Conservation (phyloP, 2,329 filamentous ascomycete species). For the Triangularia verruculosa region DNA sequence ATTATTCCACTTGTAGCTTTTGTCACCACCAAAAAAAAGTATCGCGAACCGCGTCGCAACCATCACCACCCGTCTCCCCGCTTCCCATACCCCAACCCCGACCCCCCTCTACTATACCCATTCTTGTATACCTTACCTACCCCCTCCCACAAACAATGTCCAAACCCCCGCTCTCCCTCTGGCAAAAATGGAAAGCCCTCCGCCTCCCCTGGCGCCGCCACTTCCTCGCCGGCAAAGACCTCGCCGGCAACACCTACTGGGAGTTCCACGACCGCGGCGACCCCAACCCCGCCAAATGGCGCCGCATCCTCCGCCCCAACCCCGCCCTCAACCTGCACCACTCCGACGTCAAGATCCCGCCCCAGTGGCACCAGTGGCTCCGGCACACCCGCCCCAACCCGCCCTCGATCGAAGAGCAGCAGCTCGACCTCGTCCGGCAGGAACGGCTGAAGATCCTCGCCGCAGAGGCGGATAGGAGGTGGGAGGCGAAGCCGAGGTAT, state of each 20-base stretch:
- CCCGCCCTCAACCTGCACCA: conserved; percentile 51
- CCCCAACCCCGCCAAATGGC: conserved; percentile 42
- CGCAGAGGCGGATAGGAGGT: conserved; percentile 60
- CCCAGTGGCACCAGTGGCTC: conserved; percentile 68
- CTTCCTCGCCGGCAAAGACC: conserved; percentile 61
- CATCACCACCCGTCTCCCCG: not conserved
- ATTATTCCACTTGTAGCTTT: not conserved
- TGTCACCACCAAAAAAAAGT: conserved; percentile 3
- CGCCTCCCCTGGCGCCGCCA: conserved; percentile 62
- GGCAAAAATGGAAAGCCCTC: conserved; percentile 57
- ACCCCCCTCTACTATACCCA: not conserved
- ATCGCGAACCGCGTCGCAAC: not conserved
- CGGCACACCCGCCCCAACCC: conserved; percentile 55
- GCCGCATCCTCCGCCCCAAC: conserved; percentile 61
- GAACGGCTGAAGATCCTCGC: conserved; percentile 54
- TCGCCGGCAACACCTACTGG: conserved; percentile 67
- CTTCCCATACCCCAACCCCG: not conserved
- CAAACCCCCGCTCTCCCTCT: conserved; percentile 29
- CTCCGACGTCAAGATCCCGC: conserved; percentile 48
- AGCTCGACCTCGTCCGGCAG: conserved; percentile 50
- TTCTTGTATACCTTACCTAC: not conserved
- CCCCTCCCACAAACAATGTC: not conserved
- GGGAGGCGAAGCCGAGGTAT: conserved; percentile 57
- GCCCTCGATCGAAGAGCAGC: conserved; percentile 57
- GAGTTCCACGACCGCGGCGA: conserved; percentile 55